phyloP scores from a whole-genome alignment of 2,329 filamentous ascomycete species.

The Neocucurbitaria cava region DNA sequence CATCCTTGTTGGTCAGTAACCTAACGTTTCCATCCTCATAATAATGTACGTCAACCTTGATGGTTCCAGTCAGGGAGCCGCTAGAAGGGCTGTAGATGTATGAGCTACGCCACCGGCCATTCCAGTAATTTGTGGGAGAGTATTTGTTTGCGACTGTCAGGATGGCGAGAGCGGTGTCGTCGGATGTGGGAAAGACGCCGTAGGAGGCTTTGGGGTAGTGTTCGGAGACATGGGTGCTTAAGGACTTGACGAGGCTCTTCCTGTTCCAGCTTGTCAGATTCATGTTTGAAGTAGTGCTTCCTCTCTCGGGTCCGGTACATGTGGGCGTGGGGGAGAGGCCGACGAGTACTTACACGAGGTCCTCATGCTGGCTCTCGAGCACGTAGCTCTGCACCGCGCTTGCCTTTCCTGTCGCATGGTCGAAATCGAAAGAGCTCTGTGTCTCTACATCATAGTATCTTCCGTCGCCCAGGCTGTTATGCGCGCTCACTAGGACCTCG shows the following conservation, averaged over 20 bases:
- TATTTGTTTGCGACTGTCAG: slow-evolving; percentile 95
- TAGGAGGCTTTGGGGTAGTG: slow-evolving; percentile 85
- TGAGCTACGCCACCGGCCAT: slow-evolving; percentile 91
- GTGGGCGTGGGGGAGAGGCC: neutral
- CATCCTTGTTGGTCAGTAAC: slow-evolving; percentile 83
- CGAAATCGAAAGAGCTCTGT: slow-evolving; percentile 86
- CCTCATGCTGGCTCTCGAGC: slow-evolving; percentile 76
- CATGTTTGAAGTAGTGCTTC: neutral
- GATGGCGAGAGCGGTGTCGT: slow-evolving; percentile 78
- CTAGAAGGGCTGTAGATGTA: slow-evolving; percentile 79
- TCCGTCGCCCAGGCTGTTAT: slow-evolving; percentile 80
- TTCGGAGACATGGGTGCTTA: slow-evolving; percentile 79
- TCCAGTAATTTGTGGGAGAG: slow-evolving; percentile 98
- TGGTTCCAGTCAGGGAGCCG: slow-evolving; percentile 73
- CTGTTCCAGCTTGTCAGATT: slow-evolving; percentile 54
- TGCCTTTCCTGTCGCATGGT: slow-evolving; percentile 86
- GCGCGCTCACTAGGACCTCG: slow-evolving; percentile 79
- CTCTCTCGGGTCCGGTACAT: neutral
- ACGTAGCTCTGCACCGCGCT: slow-evolving; percentile 81
- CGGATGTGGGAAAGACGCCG: slow-evolving; percentile 81
- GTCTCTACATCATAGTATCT: slow-evolving; percentile 91
- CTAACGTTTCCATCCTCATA: slow-evolving; percentile 99
- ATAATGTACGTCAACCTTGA: slow-evolving; percentile 97
- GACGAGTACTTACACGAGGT: slow-evolving; percentile 72
- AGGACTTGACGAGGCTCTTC: slow-evolving; percentile 81